Evolutionary conservation across 139 green algal genomes (phyloP).

Genomic region (Deuterostichococcus epilithicus): DNA sequence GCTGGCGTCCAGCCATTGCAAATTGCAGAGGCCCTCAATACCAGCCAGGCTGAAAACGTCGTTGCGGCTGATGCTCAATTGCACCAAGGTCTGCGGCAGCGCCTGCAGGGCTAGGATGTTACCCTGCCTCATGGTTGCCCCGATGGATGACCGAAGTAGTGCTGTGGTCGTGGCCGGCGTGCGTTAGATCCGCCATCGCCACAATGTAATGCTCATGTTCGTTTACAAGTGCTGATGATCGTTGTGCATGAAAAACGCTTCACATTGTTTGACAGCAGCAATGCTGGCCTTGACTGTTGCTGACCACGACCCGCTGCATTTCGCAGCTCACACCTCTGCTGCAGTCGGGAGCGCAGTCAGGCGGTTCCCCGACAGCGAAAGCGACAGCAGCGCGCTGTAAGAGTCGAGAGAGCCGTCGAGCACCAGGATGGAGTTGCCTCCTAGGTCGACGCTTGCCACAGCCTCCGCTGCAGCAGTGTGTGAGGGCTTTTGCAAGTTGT

Average conservation of each 20-base stretch:
- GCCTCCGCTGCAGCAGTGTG: not conserved
- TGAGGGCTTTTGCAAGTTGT: too few relatives aligned
- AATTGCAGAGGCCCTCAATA: not conserved
- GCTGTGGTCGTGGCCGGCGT: too few relatives aligned
- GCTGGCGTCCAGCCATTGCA: slow-evolving; percentile 1
- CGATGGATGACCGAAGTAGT: too few relatives aligned
- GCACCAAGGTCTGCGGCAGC: not conserved
- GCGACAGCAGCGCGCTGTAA: not conserved
- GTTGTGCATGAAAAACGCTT: too few relatives aligned
- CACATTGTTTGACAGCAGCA: too few relatives aligned
- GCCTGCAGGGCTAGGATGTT: not conserved
- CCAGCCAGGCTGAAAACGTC: not conserved
- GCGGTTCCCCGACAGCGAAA: not conserved
- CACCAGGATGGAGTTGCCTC: not conserved
- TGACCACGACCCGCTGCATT: not conserved
- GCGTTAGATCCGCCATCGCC: too few relatives aligned
- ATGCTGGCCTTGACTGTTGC: too few relatives aligned
- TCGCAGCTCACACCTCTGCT: too few relatives aligned
- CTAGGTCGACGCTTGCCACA: not conserved
- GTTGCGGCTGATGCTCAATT: not conserved
- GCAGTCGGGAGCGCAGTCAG: not conserved
- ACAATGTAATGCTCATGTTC: too few relatives aligned
- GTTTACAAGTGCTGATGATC: too few relatives aligned
- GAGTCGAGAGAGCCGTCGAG: not conserved
- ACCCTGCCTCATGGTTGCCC: too few relatives aligned